These are phyloP conservation scores for Boletus sp. DNA, from an alignment of 768 basidiomycete species.

Conservation along the genomic window DNA sequence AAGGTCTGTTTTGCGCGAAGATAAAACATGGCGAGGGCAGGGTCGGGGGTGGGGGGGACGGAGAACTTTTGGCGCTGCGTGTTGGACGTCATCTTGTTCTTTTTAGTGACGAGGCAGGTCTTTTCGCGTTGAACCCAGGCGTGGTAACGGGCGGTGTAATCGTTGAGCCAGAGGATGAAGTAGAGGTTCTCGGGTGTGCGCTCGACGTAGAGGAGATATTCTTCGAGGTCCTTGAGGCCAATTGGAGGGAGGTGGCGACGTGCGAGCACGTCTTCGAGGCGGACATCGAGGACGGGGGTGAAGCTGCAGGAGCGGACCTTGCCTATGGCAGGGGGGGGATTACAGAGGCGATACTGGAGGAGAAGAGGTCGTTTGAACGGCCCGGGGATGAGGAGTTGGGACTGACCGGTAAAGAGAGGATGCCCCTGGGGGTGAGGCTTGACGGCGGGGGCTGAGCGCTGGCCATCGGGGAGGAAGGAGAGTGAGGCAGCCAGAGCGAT, in stretches of 20 bases:
- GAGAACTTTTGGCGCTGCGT: slow-evolving; percentile 30
- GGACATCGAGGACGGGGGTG: slow-evolving; percentile 63
- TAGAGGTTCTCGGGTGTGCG: slow-evolving; percentile 77
- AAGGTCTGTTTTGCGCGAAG: slow-evolving; percentile 79
- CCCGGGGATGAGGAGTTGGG: rapidly evolving
- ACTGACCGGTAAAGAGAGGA: slow-evolving; percentile 42
- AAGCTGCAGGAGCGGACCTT: slow-evolving; percentile 68
- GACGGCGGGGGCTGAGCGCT: slow-evolving; percentile 26
- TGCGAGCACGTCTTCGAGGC: slow-evolving; percentile 71
- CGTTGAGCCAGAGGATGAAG: slow-evolving; percentile 78
- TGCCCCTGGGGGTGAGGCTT: slow-evolving; percentile 30
- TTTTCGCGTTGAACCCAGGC: slow-evolving; percentile 38
- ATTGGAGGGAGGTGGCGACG: slow-evolving; percentile 78
- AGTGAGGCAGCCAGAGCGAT: background rate
- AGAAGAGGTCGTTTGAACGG: background rate
- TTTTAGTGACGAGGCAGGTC: slow-evolving; percentile 30
- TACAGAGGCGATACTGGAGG: slow-evolving; percentile 49
- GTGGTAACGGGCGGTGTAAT: slow-evolving; percentile 55
- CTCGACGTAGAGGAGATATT: slow-evolving; percentile 80
- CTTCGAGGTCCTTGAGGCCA: slow-evolving; percentile 73
- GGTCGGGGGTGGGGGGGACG: slow-evolving; percentile 39
- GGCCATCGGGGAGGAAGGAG: slow-evolving; percentile 11
- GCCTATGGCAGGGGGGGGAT: slow-evolving; percentile 63
- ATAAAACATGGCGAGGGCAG: slow-evolving; percentile 70
- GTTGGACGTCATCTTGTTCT: slow-evolving; percentile 39